These are phyloP conservation scores for Globisporangium perplexum DNA, from an alignment of 352 stramenopile species.

Conservation along the genomic window DNA sequence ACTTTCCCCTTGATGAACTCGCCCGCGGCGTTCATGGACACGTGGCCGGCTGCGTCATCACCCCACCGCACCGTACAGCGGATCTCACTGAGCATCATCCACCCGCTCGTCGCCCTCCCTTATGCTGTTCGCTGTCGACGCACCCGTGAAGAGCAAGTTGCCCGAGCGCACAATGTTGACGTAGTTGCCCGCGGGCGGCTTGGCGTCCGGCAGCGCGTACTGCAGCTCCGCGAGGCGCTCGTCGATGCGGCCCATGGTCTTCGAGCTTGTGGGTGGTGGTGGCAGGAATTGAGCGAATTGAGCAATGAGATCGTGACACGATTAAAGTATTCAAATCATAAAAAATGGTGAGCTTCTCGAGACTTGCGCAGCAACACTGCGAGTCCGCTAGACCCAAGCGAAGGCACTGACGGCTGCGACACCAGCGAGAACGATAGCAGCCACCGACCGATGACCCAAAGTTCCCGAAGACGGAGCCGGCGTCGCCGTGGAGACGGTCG, in stretches of 20 bases:
- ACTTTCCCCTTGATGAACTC: constrained; percentile 77
- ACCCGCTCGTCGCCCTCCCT: too few species aligned
- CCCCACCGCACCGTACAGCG: too few species aligned
- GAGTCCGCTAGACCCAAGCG: not conserved
- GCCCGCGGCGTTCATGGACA: constrained; percentile 37
- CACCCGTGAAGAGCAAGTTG: constrained; percentile 70
- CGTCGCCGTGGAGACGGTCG: not conserved
- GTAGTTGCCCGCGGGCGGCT: constrained; percentile 74
- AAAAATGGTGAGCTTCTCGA: too few species aligned
- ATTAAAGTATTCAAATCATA: too few species aligned
- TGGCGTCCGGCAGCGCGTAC: constrained; percentile 48
- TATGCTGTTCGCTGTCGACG: too few species aligned
- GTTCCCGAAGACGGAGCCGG: not conserved
- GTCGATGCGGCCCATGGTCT: constrained; percentile 39
- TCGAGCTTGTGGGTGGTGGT: too few species aligned
- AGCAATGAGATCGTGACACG: too few species aligned
- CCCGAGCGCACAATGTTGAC: constrained; percentile 46
- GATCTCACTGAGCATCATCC: too few species aligned
- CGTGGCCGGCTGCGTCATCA: constrained; percentile 73
- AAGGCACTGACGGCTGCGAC: not conserved
- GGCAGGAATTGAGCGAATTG: not conserved
- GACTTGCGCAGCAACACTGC: too few species aligned
- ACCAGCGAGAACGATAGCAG: not conserved
- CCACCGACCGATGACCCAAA: not conserved
- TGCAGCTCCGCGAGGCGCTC: constrained; percentile 61